Conservation (phyloP, 352 stramenopile genomes). For the Phytophthora multivora region DNA sequence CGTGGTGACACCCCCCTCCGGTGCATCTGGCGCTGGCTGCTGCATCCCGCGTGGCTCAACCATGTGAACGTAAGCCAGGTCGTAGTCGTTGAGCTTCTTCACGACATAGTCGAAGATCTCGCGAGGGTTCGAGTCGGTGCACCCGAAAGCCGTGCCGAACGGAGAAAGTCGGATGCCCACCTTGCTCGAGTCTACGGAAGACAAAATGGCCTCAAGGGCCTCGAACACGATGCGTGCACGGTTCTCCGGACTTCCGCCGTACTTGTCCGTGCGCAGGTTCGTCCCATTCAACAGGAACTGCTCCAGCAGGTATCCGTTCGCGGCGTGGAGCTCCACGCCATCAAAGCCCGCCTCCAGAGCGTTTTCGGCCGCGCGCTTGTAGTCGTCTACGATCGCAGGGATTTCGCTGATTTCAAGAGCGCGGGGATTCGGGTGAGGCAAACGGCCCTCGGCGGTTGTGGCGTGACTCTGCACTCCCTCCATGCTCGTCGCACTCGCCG, state of each 20-base stretch:
- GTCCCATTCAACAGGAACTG: slow-evolving; percentile 77
- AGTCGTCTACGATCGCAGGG: slow-evolving; percentile 34
- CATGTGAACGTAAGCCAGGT: slow-evolving; percentile 58
- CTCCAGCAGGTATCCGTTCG: slow-evolving; percentile 93
- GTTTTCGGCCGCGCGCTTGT: slow-evolving; percentile 36
- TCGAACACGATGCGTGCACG: slow-evolving; percentile 74
- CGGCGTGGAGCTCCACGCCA: slow-evolving; percentile 88
- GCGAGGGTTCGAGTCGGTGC: slow-evolving; percentile 45
- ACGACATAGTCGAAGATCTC: slow-evolving; percentile 48
- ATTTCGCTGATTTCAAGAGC: slow-evolving; percentile 81
- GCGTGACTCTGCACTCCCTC: slow-evolving; percentile 33
- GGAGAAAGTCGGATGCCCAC: slow-evolving; percentile 45
- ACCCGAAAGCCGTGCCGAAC: slow-evolving; percentile 42
- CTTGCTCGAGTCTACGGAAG: slow-evolving; percentile 35
- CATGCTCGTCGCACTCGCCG: slow-evolving; percentile 41
- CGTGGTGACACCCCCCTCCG: slow-evolving; percentile 45
- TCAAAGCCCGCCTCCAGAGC: slow-evolving; percentile 89
- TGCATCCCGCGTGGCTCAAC: slow-evolving; percentile 50
- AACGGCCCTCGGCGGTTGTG: slow-evolving; percentile 40
- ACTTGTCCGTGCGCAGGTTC: slow-evolving; percentile 69
- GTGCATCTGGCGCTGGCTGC: slow-evolving; percentile 28
- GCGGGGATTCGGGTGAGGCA: slow-evolving; percentile 50
- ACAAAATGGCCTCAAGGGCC: slow-evolving; percentile 52
- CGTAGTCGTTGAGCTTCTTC: slow-evolving; percentile 39
- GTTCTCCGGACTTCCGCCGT: slow-evolving; percentile 80